Evolutionary conservation across 805 yeast species (phyloP), one percentile per base, ranked within the genome.

Genomic region (Grigorovia transvaalensis): DNA sequence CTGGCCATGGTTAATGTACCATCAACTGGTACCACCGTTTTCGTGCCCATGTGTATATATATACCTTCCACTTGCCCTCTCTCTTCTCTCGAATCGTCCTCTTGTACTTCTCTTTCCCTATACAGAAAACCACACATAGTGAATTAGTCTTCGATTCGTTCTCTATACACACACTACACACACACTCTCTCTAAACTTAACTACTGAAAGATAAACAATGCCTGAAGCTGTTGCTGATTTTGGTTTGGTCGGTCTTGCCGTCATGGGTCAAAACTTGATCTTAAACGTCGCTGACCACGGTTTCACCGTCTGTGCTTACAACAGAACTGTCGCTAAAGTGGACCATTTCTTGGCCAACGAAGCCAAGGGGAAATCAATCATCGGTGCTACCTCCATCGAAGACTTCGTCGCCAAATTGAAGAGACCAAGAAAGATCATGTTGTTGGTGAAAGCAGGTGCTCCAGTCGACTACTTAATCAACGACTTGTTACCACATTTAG

Each of bases 211-310:
- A 35, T 6, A 27, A 19, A 53, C 13, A 46, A 57, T 58, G 56
- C 54, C 56, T 58, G 55, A 90, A 79, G 98, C 93, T 84, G 82
- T 91, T 56, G 58, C 91, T 79, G 99, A 91, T 84, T 83, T 91
- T 73, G 99, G 97, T 74, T 87, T 91, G 72, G 90, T 93, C 69
- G 99, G 99, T 72, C 81, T 91, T 81, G 99, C 99, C 85, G 99
- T 91, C 63, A 91, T 91, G 99, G 99, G 99, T 75, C 96, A 87
- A 80, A 91, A 91, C 82, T 78, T 91, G 80, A 88, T 91, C 71
- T 80, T 91, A 62, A 91, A 91, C 75, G 95, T 95, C 68, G 99
- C 99, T 63, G 99, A 91, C 80, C 95, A 91, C 77, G 97, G 97
- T 54, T 91, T 81, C 80, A 88, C 96, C 60, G 98, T 93, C 65